phyloP scores from a whole-genome alignment of 768 basidiomycete species.

The Mycena sanguinolenta region DNA sequence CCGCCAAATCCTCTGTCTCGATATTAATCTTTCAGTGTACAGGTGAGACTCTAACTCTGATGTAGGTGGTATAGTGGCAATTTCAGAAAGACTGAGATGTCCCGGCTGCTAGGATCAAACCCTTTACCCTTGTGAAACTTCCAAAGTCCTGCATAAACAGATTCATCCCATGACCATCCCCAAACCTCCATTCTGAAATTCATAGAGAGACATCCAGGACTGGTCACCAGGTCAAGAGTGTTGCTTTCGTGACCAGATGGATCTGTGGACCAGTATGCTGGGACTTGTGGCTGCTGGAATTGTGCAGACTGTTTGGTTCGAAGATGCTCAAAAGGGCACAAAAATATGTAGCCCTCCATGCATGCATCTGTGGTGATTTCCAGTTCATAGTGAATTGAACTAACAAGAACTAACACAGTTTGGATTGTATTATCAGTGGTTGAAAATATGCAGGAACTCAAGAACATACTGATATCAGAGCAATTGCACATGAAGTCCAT shows the following conservation, averaged over 20 bases:
- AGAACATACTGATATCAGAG: not conserved
- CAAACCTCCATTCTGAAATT: slow-evolving; percentile 1
- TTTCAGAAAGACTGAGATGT: not conserved
- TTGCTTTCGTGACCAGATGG: not conserved
- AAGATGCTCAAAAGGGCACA: slow-evolving; percentile 1
- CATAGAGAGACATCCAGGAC: too few species aligned
- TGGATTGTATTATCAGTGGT: not conserved
- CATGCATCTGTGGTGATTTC: not conserved
- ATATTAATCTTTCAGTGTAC: too few species aligned
- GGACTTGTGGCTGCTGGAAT: not conserved
- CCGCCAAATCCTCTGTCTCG: too few species aligned
- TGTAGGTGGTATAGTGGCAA: not conserved
- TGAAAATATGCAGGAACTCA: not conserved
- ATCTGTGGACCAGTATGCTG: slow-evolving; percentile 8
- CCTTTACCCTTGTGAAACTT: not conserved
- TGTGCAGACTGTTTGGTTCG: not conserved
- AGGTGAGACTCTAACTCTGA: too few species aligned
- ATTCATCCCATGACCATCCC: not conserved
- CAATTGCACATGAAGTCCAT: not conserved
- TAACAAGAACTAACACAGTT: not conserved
- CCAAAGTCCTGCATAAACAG: not conserved
- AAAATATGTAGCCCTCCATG: slow-evolving; percentile 2
- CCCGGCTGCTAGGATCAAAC: not conserved
- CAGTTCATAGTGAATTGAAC: slow-evolving; percentile 2
- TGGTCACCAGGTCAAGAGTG: not conserved